A percentile compares a stretch with the other conserved stretches of the same genome.
These are phyloP conservation scores for Suillus clintonianus DNA, from an alignment of 768 basidiomycete species.

Conservation along the genomic window DNA sequence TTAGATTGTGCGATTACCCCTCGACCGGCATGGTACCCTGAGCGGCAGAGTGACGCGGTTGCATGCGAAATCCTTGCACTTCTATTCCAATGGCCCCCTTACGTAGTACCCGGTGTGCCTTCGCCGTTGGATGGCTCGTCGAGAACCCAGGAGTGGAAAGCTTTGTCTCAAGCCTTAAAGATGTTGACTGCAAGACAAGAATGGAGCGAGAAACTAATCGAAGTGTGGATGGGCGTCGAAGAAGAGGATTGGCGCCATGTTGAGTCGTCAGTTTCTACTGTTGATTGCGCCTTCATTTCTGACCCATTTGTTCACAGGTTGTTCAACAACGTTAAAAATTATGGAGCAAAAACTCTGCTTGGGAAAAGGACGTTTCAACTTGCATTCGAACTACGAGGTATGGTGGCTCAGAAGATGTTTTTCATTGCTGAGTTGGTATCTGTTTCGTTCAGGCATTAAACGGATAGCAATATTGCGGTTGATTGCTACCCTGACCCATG, in stretches of 20 bases:
- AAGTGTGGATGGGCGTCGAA: constrained; percentile 25
- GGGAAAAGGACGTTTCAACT: constrained; percentile 10
- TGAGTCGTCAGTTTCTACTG: constrained; percentile 14
- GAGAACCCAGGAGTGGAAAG: constrained; percentile 20
- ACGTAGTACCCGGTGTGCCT: constrained; percentile 19
- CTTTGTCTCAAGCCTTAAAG: constrained; percentile 14
- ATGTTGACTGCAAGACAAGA: constrained; percentile 23
- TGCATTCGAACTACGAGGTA: constrained; percentile 24
- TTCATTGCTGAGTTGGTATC: background rate
- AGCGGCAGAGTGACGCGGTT: constrained; percentile 21
- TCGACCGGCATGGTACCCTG: constrained; percentile 31
- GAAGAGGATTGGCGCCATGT: constrained; percentile 22
- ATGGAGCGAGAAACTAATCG: constrained; percentile 21
- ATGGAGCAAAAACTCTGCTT: constrained; percentile 17
- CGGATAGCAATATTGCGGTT: constrained; percentile 29
- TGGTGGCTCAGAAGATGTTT: background rate
- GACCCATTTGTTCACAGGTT: constrained; percentile 9
- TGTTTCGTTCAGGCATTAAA: constrained; percentile 11
- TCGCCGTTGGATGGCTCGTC: constrained; percentile 6
- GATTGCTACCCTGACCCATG: constrained; percentile 20
- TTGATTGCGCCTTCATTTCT: background rate
- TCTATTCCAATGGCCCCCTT: constrained; percentile 19
- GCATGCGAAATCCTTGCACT: constrained; percentile 25
- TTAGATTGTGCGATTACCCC: constrained; percentile 21
- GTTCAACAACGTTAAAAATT: constrained; percentile 14